These are phyloP conservation scores for Platanthera guangdongensis DNA, from an alignment of 106 monocot species.

Conservation along the genomic window DNA sequence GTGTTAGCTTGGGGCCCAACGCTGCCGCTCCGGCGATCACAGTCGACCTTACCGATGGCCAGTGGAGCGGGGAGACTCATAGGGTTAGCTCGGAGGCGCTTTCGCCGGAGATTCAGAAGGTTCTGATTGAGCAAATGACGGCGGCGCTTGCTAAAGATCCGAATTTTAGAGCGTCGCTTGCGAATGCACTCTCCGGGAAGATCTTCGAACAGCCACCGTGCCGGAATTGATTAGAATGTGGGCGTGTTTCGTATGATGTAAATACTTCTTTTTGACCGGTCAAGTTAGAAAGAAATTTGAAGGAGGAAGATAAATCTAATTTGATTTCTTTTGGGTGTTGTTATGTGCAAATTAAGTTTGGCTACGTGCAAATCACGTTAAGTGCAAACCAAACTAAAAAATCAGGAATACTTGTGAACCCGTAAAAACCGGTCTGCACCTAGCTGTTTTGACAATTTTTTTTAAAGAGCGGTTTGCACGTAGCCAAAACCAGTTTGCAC, in stretches of 20 bases:
- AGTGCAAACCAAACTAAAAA: too few relatives aligned
- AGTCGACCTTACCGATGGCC: constrained; percentile 1
- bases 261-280: background rate
- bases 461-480: too few relatives aligned
- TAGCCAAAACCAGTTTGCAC: too few relatives aligned
- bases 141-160: constrained; percentile 4
- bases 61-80: background rate
- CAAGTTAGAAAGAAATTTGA: background rate
- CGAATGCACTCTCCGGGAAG: constrained; percentile 4
- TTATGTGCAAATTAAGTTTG: too few relatives aligned
- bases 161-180: background rate
- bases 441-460: too few relatives aligned
- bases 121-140: constrained; percentile 7
- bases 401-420: too few relatives aligned
- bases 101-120: background rate
- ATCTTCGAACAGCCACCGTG: background rate
- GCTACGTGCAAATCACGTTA: too few relatives aligned
- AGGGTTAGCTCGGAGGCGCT: background rate
- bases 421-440: too few relatives aligned
- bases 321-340: too few relatives aligned
- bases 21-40: background rate
- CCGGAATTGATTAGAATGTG: background rate
- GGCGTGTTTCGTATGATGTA: background rate
- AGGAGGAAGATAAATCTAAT: background rate
- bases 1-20: background rate